These are phyloP conservation scores for Aspergillus neotritici DNA, from an alignment of 2,329 filamentous ascomycete species.

Conservation along the genomic window DNA sequence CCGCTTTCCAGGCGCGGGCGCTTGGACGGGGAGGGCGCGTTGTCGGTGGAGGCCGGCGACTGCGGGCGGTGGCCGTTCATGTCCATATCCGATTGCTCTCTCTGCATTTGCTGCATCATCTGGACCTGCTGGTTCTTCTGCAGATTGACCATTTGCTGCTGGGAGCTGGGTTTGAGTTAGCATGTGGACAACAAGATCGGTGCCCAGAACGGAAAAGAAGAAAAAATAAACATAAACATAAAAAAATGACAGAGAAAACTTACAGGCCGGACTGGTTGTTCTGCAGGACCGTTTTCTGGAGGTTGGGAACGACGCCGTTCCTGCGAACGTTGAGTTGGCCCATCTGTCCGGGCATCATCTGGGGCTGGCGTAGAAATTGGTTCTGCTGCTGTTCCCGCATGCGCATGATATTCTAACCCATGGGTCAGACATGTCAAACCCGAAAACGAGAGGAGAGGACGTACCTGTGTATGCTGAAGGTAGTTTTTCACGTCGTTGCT, in stretches of 20 bases:
- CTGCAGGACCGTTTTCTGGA: constrained; percentile 70
- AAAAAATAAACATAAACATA: no score
- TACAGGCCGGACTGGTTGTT: constrained; percentile 54
- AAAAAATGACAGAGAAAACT: constrained; percentile 12
- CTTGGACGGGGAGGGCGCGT: constrained; percentile 88
- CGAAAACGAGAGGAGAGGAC: constrained; percentile 2
- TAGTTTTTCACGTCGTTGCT: constrained; percentile 66
- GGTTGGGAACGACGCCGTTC: constrained; percentile 36
- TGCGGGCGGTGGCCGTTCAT: constrained; percentile 73
- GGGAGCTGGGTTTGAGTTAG: constrained; percentile 39
- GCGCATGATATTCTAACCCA: constrained; percentile 55
- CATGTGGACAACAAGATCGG: constrained; percentile 2
- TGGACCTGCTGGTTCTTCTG: constrained; percentile 52
- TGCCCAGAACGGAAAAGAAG: no score
- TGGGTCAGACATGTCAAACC: neutral
- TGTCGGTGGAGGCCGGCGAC: constrained; percentile 77
- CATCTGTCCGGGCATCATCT: constrained; percentile 52
- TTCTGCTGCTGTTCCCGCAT: constrained; percentile 71
- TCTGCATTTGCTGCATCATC: constrained; percentile 76
- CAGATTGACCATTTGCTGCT: constrained; percentile 65
- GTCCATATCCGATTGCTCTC: constrained; percentile 81
- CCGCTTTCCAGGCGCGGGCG: constrained; percentile 73
- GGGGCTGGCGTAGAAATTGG: constrained; percentile 68
- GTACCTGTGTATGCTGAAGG: constrained; percentile 73
- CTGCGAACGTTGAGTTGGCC: constrained; percentile 57